Base-by-base conservation (phyloP, 2,329 filamentous ascomycete species). In the Anthostomella pinea region DNA sequence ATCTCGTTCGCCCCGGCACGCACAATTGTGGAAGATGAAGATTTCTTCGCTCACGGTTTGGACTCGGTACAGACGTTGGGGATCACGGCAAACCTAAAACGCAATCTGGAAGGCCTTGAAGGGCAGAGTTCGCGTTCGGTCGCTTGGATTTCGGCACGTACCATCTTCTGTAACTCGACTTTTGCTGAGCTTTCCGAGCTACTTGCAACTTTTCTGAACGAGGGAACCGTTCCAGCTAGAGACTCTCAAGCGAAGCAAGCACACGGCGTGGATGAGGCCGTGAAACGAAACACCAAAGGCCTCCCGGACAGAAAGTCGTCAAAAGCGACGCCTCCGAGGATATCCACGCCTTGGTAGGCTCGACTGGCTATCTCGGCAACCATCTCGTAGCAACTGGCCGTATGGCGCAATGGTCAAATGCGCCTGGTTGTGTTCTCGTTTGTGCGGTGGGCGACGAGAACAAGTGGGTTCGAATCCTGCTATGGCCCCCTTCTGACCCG, bases 331-430 rank as follows among this genome's bases (percentile, higher is more conserved):
- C 6, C 14, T 16, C 8, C 9, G 7, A 32, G 30, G 11, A 35
- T 16, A 20, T 21, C 19, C 3, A 33, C 23, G 44, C 46, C 6
- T 6, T 46, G 3, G 18, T 49, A 5, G 44, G 46, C 5, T 47
- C 48, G 4, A 46, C 44, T 3, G 48, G 48, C 9, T 48, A 41
- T 13, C 17, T 48, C 3, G 48, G 48, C 4, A 13, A 19, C 2
- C 20, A 37, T 14, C 21, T 44, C 11, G 17, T 39, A n/a, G n/a
- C n/a, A n/a, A n/a, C n/a, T n/a, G n/a, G n/a, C n/a, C n/a, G n/a
- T n/a, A n/a, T n/a, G n/a, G n/a, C n/a, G n/a, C n/a, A n/a, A n/a
- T n/a, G n/a, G n/a, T n/a, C n/a, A n/a, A n/a, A n/a, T n/a, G n/a
- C n/a, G n/a, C n/a, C n/a, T n/a, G n/a, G n/a, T n/a, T n/a, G n/a